Percentiles rank a stretch among this genome's conserved stretches.
Conservation (phyloP, 441 rosid genomes). For the Syzygium syzygioides region DNA sequence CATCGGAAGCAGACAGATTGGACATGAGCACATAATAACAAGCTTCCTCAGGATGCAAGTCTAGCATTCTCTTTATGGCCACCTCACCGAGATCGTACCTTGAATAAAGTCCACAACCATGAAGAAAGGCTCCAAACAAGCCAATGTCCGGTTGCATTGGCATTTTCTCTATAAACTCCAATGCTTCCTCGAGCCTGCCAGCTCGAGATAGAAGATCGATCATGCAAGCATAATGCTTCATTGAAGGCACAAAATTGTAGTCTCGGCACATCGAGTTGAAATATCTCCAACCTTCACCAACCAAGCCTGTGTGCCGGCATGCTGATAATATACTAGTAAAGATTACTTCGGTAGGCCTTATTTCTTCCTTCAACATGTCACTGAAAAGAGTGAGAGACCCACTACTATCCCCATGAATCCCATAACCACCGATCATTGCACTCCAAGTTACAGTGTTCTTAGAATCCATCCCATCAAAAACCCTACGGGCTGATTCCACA, state of each 20-base stretch:
- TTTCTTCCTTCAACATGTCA: constrained; percentile 41
- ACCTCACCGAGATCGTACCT: constrained; percentile 78
- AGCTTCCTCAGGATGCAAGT: constrained; percentile 53
- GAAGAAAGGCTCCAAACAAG: constrained; percentile 58
- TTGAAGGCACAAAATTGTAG: constrained; percentile 40
- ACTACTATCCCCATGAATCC: constrained; percentile 48
- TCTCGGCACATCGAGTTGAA: constrained; percentile 45
- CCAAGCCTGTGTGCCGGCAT: constrained; percentile 54
- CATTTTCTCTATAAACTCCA: constrained; percentile 45
- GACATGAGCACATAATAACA: constrained; percentile 72
- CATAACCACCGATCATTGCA: constrained; percentile 60
- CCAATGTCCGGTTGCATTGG: constrained; percentile 42
- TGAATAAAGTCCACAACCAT: constrained; percentile 76
- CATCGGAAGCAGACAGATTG: constrained; percentile 75
- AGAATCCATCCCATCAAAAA: constrained; percentile 42
- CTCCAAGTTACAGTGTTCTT: constrained; percentile 61
- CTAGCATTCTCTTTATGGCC: constrained; percentile 56
- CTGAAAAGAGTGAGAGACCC: constrained; percentile 38
- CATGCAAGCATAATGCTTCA: constrained; percentile 57
- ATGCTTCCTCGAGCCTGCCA: constrained; percentile 60
- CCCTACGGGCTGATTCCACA: constrained; percentile 44
- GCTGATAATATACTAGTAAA: constrained; percentile 56
- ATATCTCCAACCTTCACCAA: constrained; percentile 49
- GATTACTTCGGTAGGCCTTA: constrained; percentile 46
- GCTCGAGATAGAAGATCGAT: constrained; percentile 58